Evolutionary conservation across 2,329 filamentous ascomycete species (phyloP), one percentile per base, ranked within the genome.

Genomic region (Epichloe aotearoae): DNA sequence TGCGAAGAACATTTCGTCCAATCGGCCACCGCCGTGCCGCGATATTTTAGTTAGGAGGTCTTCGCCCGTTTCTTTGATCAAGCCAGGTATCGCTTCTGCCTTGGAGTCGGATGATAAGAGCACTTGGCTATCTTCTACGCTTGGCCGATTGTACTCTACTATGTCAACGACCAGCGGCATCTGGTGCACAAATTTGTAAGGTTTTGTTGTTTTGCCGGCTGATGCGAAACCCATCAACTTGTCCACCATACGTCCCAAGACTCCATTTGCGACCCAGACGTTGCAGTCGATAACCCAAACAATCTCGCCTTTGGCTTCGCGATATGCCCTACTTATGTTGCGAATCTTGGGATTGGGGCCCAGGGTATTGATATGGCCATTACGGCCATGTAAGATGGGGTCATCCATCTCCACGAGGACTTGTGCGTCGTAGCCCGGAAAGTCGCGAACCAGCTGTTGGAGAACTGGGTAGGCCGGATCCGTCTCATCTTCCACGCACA

Each of bases 281-380:
- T 98, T 98, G 71, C 90, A 96, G 68, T 98, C 93, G 19, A 95
- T 78, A 47, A 96, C 83, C 93, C 93, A 98, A 20, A 98, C 75
- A 26, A 97, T 76, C 62, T 96, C 89, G 1, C 86, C 84, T 56
- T 84, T 83, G 2, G 89, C 88, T 62, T 97, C 90, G 30, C 89
- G 74, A 63, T 96, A 98, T 2, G 88, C 90, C 42, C 88, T 80
- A 64, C 90, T 96, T 74, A 97, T 88, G 65, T 98, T 98, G 47
- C 93, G 77, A 59, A 98, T 94, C 72, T 98, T 98, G n/a, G 93
- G 93, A 62, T 98, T 98, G 1, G 93, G 93, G 0, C 94, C 94
- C 51, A 97, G 75, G 51, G 79, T 75, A 55, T 76, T 68, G 47
- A 68, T 60, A 45, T 74, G 67, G 49, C 74, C 75, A 11, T 69